Evolutionary conservation across 495 filamentous ascomycete species (phyloP).

Genomic region (Penicillium macrosclerotiorum): DNA sequence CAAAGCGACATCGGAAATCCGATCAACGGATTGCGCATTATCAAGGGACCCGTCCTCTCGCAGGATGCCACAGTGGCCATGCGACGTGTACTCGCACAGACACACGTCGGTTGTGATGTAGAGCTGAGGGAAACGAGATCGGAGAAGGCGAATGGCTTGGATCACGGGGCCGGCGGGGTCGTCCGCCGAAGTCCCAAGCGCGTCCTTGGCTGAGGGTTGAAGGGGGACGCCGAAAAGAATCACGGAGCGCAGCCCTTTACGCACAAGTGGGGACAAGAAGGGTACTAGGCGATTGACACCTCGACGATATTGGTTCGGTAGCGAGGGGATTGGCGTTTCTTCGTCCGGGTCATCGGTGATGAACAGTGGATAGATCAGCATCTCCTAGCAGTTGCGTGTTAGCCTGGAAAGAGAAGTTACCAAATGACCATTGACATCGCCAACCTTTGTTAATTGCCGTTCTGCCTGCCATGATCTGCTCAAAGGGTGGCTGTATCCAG

Average conservation of each 20-base stretch:
- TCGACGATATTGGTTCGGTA: conserved; percentile 83
- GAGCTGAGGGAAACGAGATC: conserved; percentile 77
- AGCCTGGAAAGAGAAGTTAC: too few relatives aligned
- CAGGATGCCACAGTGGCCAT: conserved; percentile 95
- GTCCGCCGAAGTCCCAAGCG: conserved; percentile 88
- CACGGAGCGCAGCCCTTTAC: conserved; percentile 84
- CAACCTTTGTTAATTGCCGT: conserved; percentile 96
- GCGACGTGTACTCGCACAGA: conserved; percentile 98
- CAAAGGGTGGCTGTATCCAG: conserved; percentile 90
- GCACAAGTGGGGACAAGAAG: conserved; percentile 80
- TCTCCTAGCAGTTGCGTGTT: too few relatives aligned
- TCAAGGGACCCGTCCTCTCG: conserved; percentile 88
- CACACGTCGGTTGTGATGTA: conserved; percentile 93
- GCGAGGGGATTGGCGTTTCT: conserved; percentile 82
- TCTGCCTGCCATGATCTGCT: conserved; percentile 94
- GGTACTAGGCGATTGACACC: conserved; percentile 83
- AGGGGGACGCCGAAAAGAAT: conserved; percentile 95
- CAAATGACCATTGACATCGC: neutral
- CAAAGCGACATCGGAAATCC: conserved; percentile 88
- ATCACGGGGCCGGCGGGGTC: conserved; percentile 92
- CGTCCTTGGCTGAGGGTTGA: conserved; percentile 76
- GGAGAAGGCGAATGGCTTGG: conserved; percentile 73
- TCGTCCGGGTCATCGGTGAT: conserved; percentile 92
- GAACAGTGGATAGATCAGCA: conserved; percentile 97
- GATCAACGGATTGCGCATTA: conserved; percentile 86